Evolutionary conservation across 1,139 yeast species (phyloP), one percentile per base, ranked within the genome.

Genomic region (Taphrina pruni): DNA sequence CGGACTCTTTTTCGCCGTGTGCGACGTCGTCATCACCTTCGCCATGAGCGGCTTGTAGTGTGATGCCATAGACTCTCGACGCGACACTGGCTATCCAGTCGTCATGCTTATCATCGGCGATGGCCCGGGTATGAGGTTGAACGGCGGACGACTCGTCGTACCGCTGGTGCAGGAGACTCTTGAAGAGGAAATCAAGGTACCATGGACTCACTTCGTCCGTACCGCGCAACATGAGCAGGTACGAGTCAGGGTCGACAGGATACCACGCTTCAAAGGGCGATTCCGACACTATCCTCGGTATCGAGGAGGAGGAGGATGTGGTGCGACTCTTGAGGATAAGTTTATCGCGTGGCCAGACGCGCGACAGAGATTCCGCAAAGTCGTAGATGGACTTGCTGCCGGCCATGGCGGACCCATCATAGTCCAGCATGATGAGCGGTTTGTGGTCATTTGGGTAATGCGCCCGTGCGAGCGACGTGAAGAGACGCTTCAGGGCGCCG

Each of bases 181-280:
- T 17, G 35, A 26, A 20, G 36, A 58, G 52, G 54, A 45, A 58
- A 12, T 58, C 41, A 14, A 12, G 43, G 26, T 38, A 58, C n/a
- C 21, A 45, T 1, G 62, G 62, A 45, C 62, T 58, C 39, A 58
- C 38, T 14, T 58, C 62, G 43, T 45, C 26, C 52, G 38, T 20
- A 11, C 26, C 62, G 11, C 20, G 7, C 32, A 58, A 35, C 21
- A 58, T 21, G 20, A 58, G 41, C n/a, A 32, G 36, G 32, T 36
- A 45, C 21, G 43, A 9, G 41, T 58, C 54, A 11, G 20, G 21
- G 5, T 20, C 14, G 11, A 58, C 54, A 17, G 62, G 62, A 6
- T 45, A 58, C 62, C 62, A 58, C 9, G 51, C n/a, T 9, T 58
- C 54, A 12, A 58, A 45, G 9, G 32, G 12, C 32, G 32, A 26